Evolutionary conservation across 192 early-diverging fungal species (phyloP), one percentile per base, ranked within the genome.

Genomic region (Gonapodya prolifera): DNA sequence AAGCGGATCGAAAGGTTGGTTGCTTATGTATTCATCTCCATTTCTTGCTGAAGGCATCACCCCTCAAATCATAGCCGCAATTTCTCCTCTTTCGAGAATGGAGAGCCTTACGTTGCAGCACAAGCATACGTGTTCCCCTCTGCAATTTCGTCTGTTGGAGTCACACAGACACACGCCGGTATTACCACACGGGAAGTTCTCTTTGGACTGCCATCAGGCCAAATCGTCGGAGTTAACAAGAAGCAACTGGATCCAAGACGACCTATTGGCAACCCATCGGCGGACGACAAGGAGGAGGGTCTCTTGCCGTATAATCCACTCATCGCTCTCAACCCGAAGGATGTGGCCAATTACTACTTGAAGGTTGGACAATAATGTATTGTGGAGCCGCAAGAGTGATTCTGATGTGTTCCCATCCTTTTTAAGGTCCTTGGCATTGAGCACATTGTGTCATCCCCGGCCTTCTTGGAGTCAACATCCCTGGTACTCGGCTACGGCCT

Each of bases 401-500:
- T 61, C 8, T 16, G 23, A 61, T 8, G 23, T 16, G 23, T 23
- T 61, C 23, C 45, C 45, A 8, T 8, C 23, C 23, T 16, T 23
- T 79, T 83, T 70, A 32, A 86, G 69, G 87, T 98, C 30, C 82
- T 84, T 1, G 91, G 92, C 0, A 87, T 95, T 77, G 77, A 80
- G 16, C 80, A 81, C 29, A 94, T 99, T 75, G 79, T 82, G 32
- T 90, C 93, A 2, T 80, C 91, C 17, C 92, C 95, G 0, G 89
- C 97, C 28, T 81, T 90, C 45, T 82, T 99, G 33, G 98, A 99
- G 84, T 97, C 95, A 29, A 99, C 98, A 2, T 90, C 95, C 17
- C 84, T 99, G 34, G 92, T 96, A 2, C 83, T 91, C 23, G 90
- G 92, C 0, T 97, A 91, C 81, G 98, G 98, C 18, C 85, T 95